Evolutionary conservation across 345 rosid genomes (phyloP).

Genomic region (Geranium brycei): DNA sequence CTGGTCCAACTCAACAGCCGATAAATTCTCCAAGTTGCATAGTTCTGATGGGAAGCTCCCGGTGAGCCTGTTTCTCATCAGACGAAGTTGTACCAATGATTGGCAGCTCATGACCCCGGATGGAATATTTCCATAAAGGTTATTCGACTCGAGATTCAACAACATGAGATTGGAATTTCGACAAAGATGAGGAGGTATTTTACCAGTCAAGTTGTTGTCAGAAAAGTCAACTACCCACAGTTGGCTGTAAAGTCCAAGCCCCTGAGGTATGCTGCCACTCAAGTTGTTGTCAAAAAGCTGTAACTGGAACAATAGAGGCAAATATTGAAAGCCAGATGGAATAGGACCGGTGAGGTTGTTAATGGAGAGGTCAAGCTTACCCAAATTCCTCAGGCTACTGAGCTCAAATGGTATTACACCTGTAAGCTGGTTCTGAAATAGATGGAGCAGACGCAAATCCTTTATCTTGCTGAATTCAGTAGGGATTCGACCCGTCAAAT

Average conservation of each 20-base stretch:
- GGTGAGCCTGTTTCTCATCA: constrained; percentile 47
- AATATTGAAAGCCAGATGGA: constrained; percentile 58
- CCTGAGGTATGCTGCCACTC: constrained; percentile 55
- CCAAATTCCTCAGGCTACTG: constrained; percentile 48
- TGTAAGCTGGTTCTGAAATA: constrained; percentile 66
- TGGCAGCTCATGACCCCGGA: constrained; percentile 41
- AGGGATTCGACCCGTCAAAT: constrained; percentile 62
- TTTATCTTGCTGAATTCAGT: constrained; percentile 50
- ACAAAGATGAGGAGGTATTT: constrained; percentile 67
- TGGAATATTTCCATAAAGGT: constrained; percentile 59
- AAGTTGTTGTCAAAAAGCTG: constrained; percentile 78
- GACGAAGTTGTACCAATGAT: constrained; percentile 53
- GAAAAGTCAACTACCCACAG: constrained; percentile 89
- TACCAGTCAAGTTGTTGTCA: constrained; percentile 58
- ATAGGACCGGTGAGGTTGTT: constrained; percentile 61
- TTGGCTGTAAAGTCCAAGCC: constrained; percentile 55
- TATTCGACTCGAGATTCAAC: constrained; percentile 62
- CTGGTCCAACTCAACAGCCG: constrained; percentile 66
- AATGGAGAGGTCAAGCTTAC: constrained; percentile 75
- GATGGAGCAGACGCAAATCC: constrained; percentile 45
- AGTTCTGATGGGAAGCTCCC: constrained; percentile 72
- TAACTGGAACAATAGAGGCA: constrained; percentile 52
- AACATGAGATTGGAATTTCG: constrained; percentile 35
- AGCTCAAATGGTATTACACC: constrained; percentile 73
- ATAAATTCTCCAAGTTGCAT: constrained; percentile 61